Base-by-base conservation (phyloP, 768 basidiomycete genomes). In the Suillus tomentosus region DNA sequence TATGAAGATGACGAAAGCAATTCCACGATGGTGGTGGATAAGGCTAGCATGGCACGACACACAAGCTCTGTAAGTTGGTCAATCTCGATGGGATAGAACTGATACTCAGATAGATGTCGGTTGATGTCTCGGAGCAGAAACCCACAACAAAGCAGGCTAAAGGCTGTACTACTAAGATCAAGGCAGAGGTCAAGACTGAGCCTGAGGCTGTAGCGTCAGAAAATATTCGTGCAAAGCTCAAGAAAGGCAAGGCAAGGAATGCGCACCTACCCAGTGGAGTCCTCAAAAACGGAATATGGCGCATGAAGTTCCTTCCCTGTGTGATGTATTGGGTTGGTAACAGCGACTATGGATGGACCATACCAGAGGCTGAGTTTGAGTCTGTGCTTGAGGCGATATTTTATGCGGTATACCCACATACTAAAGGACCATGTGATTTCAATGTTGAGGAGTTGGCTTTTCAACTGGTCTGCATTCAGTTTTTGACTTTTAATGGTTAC, bases 271-370 rank as follows among this genome's bases (percentile, higher is more conserved):
- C 24, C 48, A 50, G 14, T 2, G 14, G 24, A 50, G 24, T 27
- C 48, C 48, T 50, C 3, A 5, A 50, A 22, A 43, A 64, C 1
- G n/a, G 54, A 22, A 17, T 24, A 27, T 64, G 60, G 63, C 50
- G 17, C 10, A 22, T 48, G 39, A 42, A 27, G 27, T 50, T 67
- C 47, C 39, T 64, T 13, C 36, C 60, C 5, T 62, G 57, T 5
- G 1, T 59, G 13, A 62, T 63, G 51, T 55, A 60, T 11, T 67
- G 66, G 64, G 47, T 57, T 9, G 61, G 64, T 31, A 42, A 45
- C 31, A 63, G 64, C 43, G n/a, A 53, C 4, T 47, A 60, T 31
- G 36, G 59, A 13, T 66, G 63, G 66, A 34, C 31, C n/a, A 37
- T 66, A 9, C 56, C 66, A 22, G 60, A 66, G 13, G 42, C 43